Evolutionary conservation across 1,284 basidiomycete genomes (phyloP).

Genomic region (Phellopilus nigrolimitatus): DNA sequence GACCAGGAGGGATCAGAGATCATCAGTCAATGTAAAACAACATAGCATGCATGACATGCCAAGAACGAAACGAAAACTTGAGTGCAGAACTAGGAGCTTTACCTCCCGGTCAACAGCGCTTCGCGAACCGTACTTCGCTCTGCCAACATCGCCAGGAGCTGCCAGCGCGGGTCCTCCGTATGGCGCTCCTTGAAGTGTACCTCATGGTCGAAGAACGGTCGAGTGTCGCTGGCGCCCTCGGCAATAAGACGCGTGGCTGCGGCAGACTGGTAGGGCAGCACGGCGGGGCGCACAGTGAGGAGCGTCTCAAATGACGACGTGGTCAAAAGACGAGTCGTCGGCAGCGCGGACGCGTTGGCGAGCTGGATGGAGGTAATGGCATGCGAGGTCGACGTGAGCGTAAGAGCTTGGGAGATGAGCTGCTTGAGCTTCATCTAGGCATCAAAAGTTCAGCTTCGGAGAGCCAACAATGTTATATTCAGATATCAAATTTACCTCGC

Average conservation of each 20-base stretch:
- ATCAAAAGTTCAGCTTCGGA: neutral
- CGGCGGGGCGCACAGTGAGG: slow-evolving; percentile 71
- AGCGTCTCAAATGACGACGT: slow-evolving; percentile 68
- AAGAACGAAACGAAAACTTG: neutral
- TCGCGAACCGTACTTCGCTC: slow-evolving; percentile 72
- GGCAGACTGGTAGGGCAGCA: slow-evolving; percentile 70
- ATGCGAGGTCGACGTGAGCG: slow-evolving; percentile 68
- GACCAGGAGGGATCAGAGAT: neutral
- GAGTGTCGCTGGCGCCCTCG: slow-evolving; percentile 51
- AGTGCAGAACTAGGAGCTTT: slow-evolving; percentile 4
- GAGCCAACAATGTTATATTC: neutral
- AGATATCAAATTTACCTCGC: slow-evolving; percentile 47
- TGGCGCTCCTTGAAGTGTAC: slow-evolving; percentile 57
- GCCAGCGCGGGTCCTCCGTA: slow-evolving; percentile 64
- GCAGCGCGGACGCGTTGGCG: slow-evolving; percentile 41
- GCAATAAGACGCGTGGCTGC: slow-evolving; percentile 61
- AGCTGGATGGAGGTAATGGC: slow-evolving; percentile 73
- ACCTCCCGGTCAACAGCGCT: slow-evolving; percentile 26
- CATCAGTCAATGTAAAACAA: slow-evolving; percentile 3
- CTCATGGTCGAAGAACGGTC: slow-evolving; percentile 45
- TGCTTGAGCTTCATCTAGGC: slow-evolving; percentile 74
- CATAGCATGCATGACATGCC: neutral
- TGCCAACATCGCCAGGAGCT: slow-evolving; percentile 66
- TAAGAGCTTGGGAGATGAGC: slow-evolving; percentile 70
- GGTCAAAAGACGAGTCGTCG: slow-evolving; percentile 50